These are phyloP conservation scores for Piper longum DNA, from an alignment of 164 flowering plant genomes.

Conservation along the genomic window DNA sequence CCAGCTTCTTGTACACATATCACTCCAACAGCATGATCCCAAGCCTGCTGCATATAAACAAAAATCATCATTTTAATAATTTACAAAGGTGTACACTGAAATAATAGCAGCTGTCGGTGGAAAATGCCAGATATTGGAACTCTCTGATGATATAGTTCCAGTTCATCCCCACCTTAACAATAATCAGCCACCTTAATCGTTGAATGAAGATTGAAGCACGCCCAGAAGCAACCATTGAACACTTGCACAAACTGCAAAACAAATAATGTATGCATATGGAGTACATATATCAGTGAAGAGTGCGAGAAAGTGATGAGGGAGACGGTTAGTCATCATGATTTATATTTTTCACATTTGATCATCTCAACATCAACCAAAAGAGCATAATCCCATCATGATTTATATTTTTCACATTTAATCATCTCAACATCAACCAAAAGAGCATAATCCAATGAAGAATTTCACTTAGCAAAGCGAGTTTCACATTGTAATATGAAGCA, in stretches of 20 bases:
- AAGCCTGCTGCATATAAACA: constrained; percentile 25
- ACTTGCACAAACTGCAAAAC: constrained; percentile 72
- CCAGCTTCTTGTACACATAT: constrained; percentile 93
- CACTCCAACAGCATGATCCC: constrained; percentile 93
- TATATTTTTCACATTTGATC: no score
- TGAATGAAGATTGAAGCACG: constrained; percentile 65
- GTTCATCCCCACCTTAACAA: constrained; percentile 45
- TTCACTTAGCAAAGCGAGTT: no score
- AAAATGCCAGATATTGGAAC: not conserved
- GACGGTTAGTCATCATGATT: not conserved
- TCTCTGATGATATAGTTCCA: not conserved
- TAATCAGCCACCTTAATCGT: constrained; percentile 28
- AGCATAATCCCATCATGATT: no score
- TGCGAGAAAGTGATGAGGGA: not conserved
- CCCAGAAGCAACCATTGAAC: constrained; percentile 86
- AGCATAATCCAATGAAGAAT: no score
- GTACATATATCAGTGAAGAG: not conserved
- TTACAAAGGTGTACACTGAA: not conserved
- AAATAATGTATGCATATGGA: not conserved
- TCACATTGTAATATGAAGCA: no score
- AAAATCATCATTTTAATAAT: not conserved
- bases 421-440: no score
- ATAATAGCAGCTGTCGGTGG: not conserved
- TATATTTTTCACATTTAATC: no score
- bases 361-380: no score